These are phyloP conservation scores for Backusella australiensis DNA, from an alignment of 192 early-diverging fungal genomes.

Conservation along the genomic window DNA sequence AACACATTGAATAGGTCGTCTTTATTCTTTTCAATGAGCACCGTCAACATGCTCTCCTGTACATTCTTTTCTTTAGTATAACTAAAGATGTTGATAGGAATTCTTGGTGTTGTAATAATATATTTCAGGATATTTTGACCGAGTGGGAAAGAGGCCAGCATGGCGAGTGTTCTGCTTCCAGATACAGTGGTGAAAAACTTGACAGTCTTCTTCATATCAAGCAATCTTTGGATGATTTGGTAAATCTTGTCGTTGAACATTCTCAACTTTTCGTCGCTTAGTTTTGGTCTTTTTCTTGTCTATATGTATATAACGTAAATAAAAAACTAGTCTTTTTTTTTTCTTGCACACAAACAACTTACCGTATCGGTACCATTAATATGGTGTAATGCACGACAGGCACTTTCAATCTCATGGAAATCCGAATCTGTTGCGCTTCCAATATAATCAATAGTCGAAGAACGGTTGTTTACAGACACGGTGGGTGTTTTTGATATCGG, in stretches of 20 bases:
- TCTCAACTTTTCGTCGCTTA: background rate
- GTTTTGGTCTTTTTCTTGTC: background rate
- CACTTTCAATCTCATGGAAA: slow-evolving; percentile 6
- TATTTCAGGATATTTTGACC: background rate
- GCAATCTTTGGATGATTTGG: background rate
- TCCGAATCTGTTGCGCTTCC: background rate
- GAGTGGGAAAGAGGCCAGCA: background rate
- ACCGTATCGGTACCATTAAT: background rate
- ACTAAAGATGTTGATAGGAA: slow-evolving; percentile 12
- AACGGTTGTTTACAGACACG: background rate
- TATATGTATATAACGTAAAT: background rate
- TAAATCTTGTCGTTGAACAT: background rate
- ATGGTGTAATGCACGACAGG: background rate
- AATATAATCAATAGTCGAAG: background rate
- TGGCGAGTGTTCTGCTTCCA: slow-evolving; percentile 3
- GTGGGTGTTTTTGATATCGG: background rate
- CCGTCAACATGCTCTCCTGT: slow-evolving; percentile 1
- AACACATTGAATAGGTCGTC: background rate
- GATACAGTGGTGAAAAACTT: background rate
- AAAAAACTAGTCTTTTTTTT: background rate
- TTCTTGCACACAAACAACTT: too few species aligned
- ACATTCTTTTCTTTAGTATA: background rate
- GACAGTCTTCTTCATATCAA: background rate
- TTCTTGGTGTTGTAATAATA: background rate
- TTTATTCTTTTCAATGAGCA: background rate